Evolutionary conservation across 441 rosid genomes (phyloP), one percentile per base, ranked within the genome.

Genomic region (Hypseocharis bilobata): DNA sequence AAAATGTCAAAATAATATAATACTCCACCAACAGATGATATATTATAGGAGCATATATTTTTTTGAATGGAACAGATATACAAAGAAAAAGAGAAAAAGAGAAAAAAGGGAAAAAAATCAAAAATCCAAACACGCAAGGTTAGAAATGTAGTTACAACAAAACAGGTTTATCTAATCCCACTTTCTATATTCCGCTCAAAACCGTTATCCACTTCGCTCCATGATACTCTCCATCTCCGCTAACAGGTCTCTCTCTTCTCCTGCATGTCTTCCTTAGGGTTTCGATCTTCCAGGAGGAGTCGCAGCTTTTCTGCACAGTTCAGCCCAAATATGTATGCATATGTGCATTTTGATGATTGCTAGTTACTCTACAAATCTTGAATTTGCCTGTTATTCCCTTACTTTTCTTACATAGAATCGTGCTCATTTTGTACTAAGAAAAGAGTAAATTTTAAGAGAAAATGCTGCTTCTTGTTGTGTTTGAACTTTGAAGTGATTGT

Each of bases 171-270:
- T 44, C 16, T 44, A 2, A 44, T 44, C 51, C 3, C n/a, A n/a
- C n/a, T 44, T 32, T 1, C 8, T 32, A 10, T 3, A 44, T n/a
- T 44, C 51, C 6, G 19, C 49, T 44, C 5, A 16, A 44, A 44
- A 44, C 56, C 56, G 56, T 51, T 51, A 51, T 51, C 56, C 56
- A 51, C 56, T 51, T 20, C 8, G 51, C 47, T 40, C n/a, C 47
- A 11, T 6, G 51, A 22, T 17, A 16, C 52, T 45, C 6, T 0
- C 17, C 2, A 2, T 6, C 22, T 5, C 1, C 25, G n/a, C 55
- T 17, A 17, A 0, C 11, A 6, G 2, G 3, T 19, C 25, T 19
- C 3, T 2, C n/a, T 14, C 17, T 14, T 2, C 17, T 42, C 1
- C 26, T 19, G 55, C 55, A 49, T 49, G 25, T 49, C 56, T 51